Base-by-base conservation (phyloP, 345 rosid genomes). In the Citrus glauca region DNA sequence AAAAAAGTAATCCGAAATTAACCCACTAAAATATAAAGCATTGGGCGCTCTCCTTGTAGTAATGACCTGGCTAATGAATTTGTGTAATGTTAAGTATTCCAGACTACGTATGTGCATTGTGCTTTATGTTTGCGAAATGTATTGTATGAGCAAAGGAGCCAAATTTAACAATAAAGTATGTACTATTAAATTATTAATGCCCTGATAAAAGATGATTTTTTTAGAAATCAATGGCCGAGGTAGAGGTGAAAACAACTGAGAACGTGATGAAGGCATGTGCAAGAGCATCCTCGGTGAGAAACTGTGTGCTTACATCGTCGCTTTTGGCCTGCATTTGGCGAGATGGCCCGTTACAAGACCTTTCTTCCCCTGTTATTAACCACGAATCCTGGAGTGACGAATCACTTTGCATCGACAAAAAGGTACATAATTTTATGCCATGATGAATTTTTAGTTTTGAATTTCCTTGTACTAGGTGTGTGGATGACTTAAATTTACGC, bases 361-460 rank as follows among this genome's bases (percentile, higher is more conserved):
- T 84, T 37, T 83, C 95, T 42, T 83, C 95, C 45, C 74, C 83
- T 37, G 82, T 92, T 0, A 75, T 91, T 48, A 81, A 90, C 77
- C 90, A 91, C 25, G 88, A 91, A 16, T 87, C 86, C 73, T 95
- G 99, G 99, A 93, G 98, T 60, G 88, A 90, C 37, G 98, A 93
- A 83, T 82, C 92, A 10, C 63, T 92, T 28, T 95, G 98, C 87
- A 74, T 67, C 1, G 74, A 86, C 79, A 91, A 88, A 71, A 92
- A 91, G 98, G 99, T 93, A 77, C 3, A 6, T 8, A 45, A 45
- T 45, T 45, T 45, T 45, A 1, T 2, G 50, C 50, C 50, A 3
- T 1, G 17, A 13, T 11, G 50, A 45, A 3, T 45, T 45, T 45
- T 2, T 13, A 45, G 50, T 45, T 45, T 45, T 45, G 50, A 13